phyloP scores from a whole-genome alignment of 176 grass and related monocot species.

The Musa troglodytarum region DNA sequence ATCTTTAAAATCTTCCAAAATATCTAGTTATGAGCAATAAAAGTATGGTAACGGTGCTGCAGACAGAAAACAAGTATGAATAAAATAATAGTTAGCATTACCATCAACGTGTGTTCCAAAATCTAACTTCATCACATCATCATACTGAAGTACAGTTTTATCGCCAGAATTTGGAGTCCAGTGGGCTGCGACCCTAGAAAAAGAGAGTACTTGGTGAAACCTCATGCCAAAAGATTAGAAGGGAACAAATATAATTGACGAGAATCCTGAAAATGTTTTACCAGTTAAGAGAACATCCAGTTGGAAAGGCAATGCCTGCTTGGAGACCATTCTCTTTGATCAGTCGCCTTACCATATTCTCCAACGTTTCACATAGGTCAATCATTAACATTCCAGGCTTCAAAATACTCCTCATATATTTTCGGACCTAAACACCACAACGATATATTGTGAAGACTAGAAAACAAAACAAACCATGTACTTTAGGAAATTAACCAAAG shows the following conservation, averaged over 20 bases:
- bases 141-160: slow-evolving; percentile 86
- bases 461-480: background rate
- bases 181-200: slow-evolving; percentile 84
- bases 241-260: background rate
- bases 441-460: background rate
- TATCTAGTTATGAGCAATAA: background rate
- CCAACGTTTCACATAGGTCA: slow-evolving; percentile 68
- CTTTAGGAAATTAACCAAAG: background rate
- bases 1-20: background rate
- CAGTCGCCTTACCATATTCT: slow-evolving; percentile 39
- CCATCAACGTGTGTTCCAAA: slow-evolving; percentile 98
- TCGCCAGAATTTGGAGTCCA: slow-evolving; percentile 98
- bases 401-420: slow-evolving; percentile 83
- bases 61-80: background rate
- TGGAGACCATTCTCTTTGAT: slow-evolving; percentile 40
- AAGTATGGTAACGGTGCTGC: background rate
- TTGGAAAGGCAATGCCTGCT: slow-evolving; percentile 53
- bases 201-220: background rate
- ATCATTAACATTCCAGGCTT: slow-evolving; percentile 97
- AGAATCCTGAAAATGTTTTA: slow-evolving; percentile 8
- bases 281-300: slow-evolving; percentile 51
- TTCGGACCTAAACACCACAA: slow-evolving; percentile 59
- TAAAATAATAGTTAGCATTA: slow-evolving; percentile 23
- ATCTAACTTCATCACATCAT: slow-evolving; percentile 99
- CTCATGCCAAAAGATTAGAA: slow-evolving; percentile 3